These are phyloP conservation scores for Taphrina sp. DNA, from an alignment of 1,139 yeast genomes.

Conservation along the genomic window DNA sequence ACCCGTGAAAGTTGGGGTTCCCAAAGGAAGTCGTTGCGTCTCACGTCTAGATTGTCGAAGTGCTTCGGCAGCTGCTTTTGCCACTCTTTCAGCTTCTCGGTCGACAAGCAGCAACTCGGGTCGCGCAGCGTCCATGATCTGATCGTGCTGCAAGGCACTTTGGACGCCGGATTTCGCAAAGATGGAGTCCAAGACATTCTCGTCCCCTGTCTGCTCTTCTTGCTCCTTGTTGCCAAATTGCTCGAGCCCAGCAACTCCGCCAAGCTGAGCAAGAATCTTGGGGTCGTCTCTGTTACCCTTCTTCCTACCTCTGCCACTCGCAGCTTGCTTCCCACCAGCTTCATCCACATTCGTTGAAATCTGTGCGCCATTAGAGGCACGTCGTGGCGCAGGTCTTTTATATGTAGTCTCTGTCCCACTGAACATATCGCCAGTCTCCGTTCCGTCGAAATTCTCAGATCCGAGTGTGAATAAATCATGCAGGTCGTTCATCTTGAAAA, in stretches of 20 bases:
- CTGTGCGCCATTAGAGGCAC: background rate
- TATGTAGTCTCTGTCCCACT: slow-evolving; percentile 51
- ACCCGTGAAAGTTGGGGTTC: slow-evolving; percentile 97
- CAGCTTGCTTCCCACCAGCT: slow-evolving; percentile 39
- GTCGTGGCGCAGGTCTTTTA: slow-evolving; percentile 36
- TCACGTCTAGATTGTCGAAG: slow-evolving; percentile 63
- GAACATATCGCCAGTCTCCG: slow-evolving; percentile 62
- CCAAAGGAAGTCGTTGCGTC: slow-evolving; percentile 65
- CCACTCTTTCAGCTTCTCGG: slow-evolving; percentile 72
- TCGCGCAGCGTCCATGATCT: slow-evolving; percentile 59
- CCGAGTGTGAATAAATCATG: slow-evolving; percentile 87
- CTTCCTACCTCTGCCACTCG: slow-evolving; percentile 50
- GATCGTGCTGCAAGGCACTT: slow-evolving; percentile 75
- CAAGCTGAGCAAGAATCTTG: slow-evolving; percentile 33
- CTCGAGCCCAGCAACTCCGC: slow-evolving; percentile 51
- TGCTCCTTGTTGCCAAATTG: slow-evolving; percentile 46
- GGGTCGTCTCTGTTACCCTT: slow-evolving; percentile 9
- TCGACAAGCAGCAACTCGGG: slow-evolving; percentile 61
- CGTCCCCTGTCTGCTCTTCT: slow-evolving; percentile 52
- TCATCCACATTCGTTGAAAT: background rate
- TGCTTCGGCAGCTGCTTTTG: slow-evolving; percentile 73
- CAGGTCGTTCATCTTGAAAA: slow-evolving; percentile 86
- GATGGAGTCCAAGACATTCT: slow-evolving; percentile 70
- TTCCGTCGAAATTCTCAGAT: slow-evolving; percentile 65
- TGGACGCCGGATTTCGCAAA: slow-evolving; percentile 73